Evolutionary conservation across 306 rosid species (phyloP).

Genomic region (Phaseolus lunatus): DNA sequence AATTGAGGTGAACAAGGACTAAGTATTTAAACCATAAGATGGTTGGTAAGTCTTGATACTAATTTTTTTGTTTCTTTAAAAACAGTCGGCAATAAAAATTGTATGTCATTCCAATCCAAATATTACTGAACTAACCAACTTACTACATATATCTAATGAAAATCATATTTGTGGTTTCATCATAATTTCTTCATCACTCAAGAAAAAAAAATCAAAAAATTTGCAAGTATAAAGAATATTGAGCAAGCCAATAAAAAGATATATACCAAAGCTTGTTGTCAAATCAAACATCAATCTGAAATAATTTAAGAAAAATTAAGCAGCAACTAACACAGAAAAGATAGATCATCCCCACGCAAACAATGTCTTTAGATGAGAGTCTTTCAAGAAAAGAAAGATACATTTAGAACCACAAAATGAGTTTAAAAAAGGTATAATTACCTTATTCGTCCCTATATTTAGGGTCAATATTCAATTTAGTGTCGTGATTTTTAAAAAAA

Average conservation of each 20-base stretch:
- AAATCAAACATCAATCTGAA: neutral
- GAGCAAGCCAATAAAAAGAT: constrained; percentile 21
- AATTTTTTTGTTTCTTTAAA: neutral
- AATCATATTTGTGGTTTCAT: constrained; percentile 17
- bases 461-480: no score
- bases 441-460: no score
- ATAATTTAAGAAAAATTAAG: constrained; percentile 7
- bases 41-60: neutral
- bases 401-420: constrained; percentile 26
- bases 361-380: constrained; percentile 31
- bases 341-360: constrained; percentile 35
- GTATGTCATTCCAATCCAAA: neutral
- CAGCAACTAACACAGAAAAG: constrained; percentile 3
- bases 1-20: neutral
- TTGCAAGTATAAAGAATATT: constrained; percentile 7
- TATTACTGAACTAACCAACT: constrained; percentile 8
- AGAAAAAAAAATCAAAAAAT: neutral
- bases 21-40: neutral
- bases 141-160: neutral
- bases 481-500: no score
- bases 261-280: neutral
- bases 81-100: constrained; percentile 15
- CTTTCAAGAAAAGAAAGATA: constrained; percentile 22
- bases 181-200: constrained; percentile 23
- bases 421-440: no score